Percentiles rank a stretch among this genome's conserved stretches.
phyloP scores from a whole-genome alignment of 257 asterid genomes.

The Anisodus tanguticus region DNA sequence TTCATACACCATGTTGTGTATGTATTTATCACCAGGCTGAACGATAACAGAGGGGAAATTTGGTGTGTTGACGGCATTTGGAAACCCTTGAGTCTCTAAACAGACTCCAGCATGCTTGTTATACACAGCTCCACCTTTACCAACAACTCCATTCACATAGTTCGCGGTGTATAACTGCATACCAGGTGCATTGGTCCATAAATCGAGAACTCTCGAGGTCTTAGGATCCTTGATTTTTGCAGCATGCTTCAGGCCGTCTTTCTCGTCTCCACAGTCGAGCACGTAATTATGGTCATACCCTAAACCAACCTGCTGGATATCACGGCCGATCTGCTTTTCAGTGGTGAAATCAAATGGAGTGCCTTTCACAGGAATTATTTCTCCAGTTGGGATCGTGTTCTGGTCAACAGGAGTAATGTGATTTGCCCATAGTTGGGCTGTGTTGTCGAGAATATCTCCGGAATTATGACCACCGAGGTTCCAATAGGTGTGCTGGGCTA shows the following conservation, averaged over 20 bases:
- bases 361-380: constrained; percentile 71
- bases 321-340: constrained; percentile 68
- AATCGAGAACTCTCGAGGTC: constrained; percentile 77
- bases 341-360: constrained; percentile 89
- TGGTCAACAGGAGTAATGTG: constrained; percentile 85
- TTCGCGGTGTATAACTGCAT: constrained; percentile 97
- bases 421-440: constrained; percentile 70
- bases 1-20: constrained; percentile 84
- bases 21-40: constrained; percentile 80
- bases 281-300: constrained; percentile 97
- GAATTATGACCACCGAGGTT: constrained; percentile 83
- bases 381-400: constrained; percentile 83
- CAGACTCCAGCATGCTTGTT: constrained; percentile 79
- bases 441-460: constrained; percentile 71
- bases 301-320: constrained; percentile 73
- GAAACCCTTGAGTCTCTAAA: constrained; percentile 96
- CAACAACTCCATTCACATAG: constrained; percentile 71
- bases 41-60: constrained; percentile 79
- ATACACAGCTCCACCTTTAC: constrained; percentile 81
- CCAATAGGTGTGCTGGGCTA: constrained; percentile 99
- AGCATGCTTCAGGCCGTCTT: constrained; percentile 73
- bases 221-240: constrained; percentile 76
- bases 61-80: constrained; percentile 80
- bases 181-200: constrained; percentile 95
- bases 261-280: constrained; percentile 73